Conservation (phyloP, 208 protist species). For the Trypanosoma rangeli region DNA sequence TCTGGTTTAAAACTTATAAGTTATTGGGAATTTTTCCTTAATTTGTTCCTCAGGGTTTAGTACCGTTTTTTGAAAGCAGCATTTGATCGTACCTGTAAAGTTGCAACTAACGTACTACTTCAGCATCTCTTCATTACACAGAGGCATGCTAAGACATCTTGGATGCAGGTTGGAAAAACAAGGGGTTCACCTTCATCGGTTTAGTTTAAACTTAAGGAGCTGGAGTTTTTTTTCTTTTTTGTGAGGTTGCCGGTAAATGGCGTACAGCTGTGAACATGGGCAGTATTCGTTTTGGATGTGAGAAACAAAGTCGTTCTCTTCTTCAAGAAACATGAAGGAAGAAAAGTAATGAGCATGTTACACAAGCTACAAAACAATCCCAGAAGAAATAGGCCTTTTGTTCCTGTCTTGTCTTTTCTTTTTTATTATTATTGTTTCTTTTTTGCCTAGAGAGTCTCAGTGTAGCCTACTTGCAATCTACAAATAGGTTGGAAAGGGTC, state of each 20-base stretch:
- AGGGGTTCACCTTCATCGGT: not conserved
- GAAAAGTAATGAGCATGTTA: not conserved
- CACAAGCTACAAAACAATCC: no score
- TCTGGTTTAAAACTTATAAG: slow-evolving; percentile 5
- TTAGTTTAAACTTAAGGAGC: slow-evolving; percentile 16
- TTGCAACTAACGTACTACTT: slow-evolving; percentile 10
- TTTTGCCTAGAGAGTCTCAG: not conserved
- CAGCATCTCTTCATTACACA: slow-evolving; percentile 14
- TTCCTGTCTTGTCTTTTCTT: not conserved
- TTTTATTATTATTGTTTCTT: slow-evolving; percentile 8
- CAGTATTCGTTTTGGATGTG: not conserved
- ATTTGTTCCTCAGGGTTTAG: slow-evolving; percentile 10
- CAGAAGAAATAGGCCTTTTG: not conserved
- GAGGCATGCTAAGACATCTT: not conserved
- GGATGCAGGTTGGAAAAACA: not conserved
- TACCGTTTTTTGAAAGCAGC: slow-evolving; percentile 5
- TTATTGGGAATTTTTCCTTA: slow-evolving; percentile 12
- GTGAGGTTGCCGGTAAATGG: slow-evolving; percentile 18
- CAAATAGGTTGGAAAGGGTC: not conserved
- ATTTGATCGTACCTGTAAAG: slow-evolving; percentile 6
- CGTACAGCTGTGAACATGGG: slow-evolving; percentile 6
- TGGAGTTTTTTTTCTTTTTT: slow-evolving; percentile 27
- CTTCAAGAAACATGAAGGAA: slow-evolving; percentile 17
- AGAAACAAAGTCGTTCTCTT: slow-evolving; percentile 5
- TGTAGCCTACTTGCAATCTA: not conserved